These are phyloP conservation scores for Sinapis alba DNA, from an alignment of 441 rosid species.

Conservation along the genomic window DNA sequence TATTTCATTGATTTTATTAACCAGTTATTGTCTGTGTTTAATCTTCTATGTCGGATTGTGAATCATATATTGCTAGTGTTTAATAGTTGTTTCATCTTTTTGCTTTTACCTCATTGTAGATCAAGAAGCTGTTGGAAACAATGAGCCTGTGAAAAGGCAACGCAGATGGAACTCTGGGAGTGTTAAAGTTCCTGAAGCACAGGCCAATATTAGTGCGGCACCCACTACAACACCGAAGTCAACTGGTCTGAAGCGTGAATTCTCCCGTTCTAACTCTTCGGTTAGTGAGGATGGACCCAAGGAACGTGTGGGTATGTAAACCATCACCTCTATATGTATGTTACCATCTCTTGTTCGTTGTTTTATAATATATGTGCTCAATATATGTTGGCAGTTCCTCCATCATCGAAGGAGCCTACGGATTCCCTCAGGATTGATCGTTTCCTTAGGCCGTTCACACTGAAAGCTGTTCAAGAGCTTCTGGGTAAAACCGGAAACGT, in stretches of 20 bases:
- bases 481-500: conserved; percentile 84
- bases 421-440: conserved; percentile 82
- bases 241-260: conserved; percentile 54
- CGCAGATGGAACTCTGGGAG: conserved; percentile 85
- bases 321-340: conserved; percentile 13
- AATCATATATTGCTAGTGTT: no score
- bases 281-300: conserved; percentile 69
- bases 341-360: conserved; percentile 14
- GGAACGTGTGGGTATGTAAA: conserved; percentile 85
- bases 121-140: conserved; percentile 63
- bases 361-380: conserved; percentile 12
- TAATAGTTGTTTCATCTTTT: not conserved
- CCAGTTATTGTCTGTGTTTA: no score
- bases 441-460: conserved; percentile 94
- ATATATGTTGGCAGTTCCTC: conserved; percentile 66
- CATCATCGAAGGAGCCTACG: conserved; percentile 75
- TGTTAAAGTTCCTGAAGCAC: conserved; percentile 64
- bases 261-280: conserved; percentile 68
- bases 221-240: conserved; percentile 66
- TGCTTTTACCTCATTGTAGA: conserved; percentile 44
- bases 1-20: no score
- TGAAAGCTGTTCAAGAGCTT: conserved; percentile 97
- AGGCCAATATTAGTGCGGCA: conserved; percentile 42
- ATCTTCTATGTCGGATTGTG: no score
- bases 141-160: conserved; percentile 83